Conservation (phyloP, 139 green algal genomes). For the Yamagishiella unicocca region DNA sequence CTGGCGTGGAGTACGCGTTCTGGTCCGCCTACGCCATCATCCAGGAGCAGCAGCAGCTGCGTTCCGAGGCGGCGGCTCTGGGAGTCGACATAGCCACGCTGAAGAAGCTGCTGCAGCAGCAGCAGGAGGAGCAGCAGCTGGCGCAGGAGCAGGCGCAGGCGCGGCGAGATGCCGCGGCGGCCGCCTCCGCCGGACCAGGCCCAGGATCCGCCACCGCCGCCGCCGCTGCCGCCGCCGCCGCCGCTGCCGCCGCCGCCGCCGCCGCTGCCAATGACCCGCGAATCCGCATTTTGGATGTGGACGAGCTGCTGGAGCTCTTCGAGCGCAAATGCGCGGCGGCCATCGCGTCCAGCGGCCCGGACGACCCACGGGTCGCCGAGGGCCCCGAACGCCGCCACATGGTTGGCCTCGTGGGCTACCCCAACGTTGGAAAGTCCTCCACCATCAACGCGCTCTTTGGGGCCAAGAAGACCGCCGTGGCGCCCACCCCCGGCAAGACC, state of each 20-base stretch:
- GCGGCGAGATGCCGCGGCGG: neutral
- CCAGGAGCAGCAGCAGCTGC: constrained; percentile 61
- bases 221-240: neutral
- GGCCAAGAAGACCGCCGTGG: constrained; percentile 95
- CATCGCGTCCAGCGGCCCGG: constrained; percentile 12
- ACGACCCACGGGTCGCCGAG: constrained; percentile 25
- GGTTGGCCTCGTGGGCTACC: constrained; percentile 95
- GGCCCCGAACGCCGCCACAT: constrained; percentile 66
- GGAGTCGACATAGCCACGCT: constrained; percentile 55
- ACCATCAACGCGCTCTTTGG: constrained; percentile 98
- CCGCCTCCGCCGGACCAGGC: neutral
- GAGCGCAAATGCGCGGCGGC: constrained; percentile 39
- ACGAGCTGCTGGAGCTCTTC: constrained; percentile 69
- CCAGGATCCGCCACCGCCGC: neutral
- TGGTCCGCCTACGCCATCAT: constrained; percentile 82
- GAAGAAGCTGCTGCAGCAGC: neutral
- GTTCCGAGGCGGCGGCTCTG: constrained; percentile 60
- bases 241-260: neutral
- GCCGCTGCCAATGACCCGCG: neutral
- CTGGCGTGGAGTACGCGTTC: constrained; percentile 81
- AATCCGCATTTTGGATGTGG: constrained; percentile 61
- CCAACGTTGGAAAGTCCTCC: constrained; percentile 96
- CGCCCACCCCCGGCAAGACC: constrained; percentile 97
- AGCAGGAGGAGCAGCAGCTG: constrained; percentile 5
- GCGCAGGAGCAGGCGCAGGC: constrained; percentile 10